Base-by-base conservation (phyloP, 345 rosid genomes). In the Hirschfeldia incana region DNA sequence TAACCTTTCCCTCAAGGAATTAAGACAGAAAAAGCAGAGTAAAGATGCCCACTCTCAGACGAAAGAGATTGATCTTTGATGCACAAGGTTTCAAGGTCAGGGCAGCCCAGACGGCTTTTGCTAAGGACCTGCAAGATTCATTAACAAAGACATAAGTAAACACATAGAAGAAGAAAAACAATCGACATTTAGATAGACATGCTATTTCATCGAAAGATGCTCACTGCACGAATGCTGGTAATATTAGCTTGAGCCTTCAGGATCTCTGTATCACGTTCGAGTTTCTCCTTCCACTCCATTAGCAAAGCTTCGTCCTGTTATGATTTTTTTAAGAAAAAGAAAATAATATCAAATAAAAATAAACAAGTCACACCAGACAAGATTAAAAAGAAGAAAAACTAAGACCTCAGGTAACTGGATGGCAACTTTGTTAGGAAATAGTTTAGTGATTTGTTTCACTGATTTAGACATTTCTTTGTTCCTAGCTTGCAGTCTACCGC, bases 391-490 rank as follows among this genome's bases (percentile, higher is more conserved):
- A 17, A 42, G 12, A 28, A 16, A 68, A 65, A 75, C 15, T 34
- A 61, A 67, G 9, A 95, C 99, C 94, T 91, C 97, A 84, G 99
- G 99, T 74, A 88, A 75, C 78, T 93, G 97, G 70, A 93, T 89
- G 5, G 90, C 69, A 75, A 95, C 99, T 92, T 92, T 95, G 86
- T 95, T 93, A 3, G 99, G 97, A 81, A 95, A 90, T 78, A 95
- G 94, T 65, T 97, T 83, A 58, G 89, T 81, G 21, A 95, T 86
- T 75, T 95, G 99, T 85, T 93, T 95, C 91, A 85, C 78, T 51
- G 92, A 77, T 84, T 93, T 95, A 30, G 94, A 89, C 51, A 82
- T 88, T 80, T 95, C 99, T 83, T 91, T 95, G 85, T 83, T 90
- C 83, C 91, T 93, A 55, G 93, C 99, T 68, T 89, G 89, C 83